Conservation (phyloP, 805 yeast species). For the Candida yuanshanica region DNA sequence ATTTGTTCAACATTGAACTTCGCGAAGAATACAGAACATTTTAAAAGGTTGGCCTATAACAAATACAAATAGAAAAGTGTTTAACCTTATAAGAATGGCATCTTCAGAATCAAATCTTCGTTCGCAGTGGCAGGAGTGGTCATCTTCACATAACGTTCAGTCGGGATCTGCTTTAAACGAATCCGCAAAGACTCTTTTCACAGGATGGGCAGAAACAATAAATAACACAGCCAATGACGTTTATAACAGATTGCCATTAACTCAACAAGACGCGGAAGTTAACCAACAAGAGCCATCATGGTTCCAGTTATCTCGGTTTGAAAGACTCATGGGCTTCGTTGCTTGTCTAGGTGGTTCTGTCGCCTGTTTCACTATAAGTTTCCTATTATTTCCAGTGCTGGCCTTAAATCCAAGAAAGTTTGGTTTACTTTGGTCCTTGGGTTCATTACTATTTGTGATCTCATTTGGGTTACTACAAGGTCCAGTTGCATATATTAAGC, state of each 20-base stretch:
- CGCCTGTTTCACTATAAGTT: constrained; percentile 78
- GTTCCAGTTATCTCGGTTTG: constrained; percentile 73
- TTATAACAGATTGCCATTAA: constrained; percentile 60
- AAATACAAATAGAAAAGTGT: constrained; percentile 2
- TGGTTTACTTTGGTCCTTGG: constrained; percentile 87
- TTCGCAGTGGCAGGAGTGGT: constrained; percentile 37
- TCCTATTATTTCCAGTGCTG: constrained; percentile 81
- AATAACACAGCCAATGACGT: constrained; percentile 45
- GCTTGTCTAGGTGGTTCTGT: constrained; percentile 70
- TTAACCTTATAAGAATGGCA: no score
- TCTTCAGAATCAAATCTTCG: constrained; percentile 25
- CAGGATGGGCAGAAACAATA: constrained; percentile 33
- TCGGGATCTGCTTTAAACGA: constrained; percentile 25
- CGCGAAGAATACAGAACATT: no score
- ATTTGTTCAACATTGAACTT: no score
- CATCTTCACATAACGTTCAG: constrained; percentile 22
- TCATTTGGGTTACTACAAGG: constrained; percentile 94
- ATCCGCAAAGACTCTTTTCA: constrained; percentile 30
- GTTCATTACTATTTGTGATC: constrained; percentile 77
- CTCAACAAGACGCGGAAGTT: constrained; percentile 42
- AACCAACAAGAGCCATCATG: constrained; percentile 63
- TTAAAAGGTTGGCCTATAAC: no score
- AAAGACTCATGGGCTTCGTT: constrained; percentile 70
- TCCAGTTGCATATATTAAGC: constrained; percentile 72
- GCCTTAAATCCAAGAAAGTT: constrained; percentile 89